A percentile compares a stretch with the other conserved stretches of the same genome.
These are phyloP conservation scores for Acorus gramineus DNA, from an alignment of 106 monocot species.

Conservation along the genomic window DNA sequence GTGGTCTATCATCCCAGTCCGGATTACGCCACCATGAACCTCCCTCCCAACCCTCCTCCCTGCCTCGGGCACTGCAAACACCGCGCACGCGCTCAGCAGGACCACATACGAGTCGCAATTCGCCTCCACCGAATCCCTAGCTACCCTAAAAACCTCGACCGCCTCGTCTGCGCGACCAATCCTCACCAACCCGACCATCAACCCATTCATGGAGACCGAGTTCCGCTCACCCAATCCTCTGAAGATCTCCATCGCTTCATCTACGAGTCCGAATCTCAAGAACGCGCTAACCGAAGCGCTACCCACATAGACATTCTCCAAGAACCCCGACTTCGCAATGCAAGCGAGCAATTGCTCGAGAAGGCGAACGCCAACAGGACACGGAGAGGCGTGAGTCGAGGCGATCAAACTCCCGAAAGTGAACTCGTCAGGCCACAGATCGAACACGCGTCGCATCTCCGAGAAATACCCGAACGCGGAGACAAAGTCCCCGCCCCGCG, in stretches of 20 bases:
- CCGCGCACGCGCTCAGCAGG: constrained; percentile 62
- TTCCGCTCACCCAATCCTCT: constrained; percentile 39
- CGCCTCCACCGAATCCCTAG: constrained; percentile 7
- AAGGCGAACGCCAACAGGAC: constrained; percentile 5
- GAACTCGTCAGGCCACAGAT: constrained; percentile 44
- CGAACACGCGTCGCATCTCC: constrained; percentile 28
- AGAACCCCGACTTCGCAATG: constrained; percentile 45
- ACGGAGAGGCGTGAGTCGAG: constrained; percentile 19
- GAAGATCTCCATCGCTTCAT: constrained; percentile 40
- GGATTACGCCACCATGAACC: constrained; percentile 50
- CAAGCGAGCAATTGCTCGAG: constrained; percentile 47
- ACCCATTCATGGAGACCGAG: constrained; percentile 67
- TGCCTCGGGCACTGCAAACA: constrained; percentile 32
- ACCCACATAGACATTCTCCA: constrained; percentile 67
- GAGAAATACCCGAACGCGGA: constrained; percentile 47
- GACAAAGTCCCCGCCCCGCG: constrained; percentile 32
- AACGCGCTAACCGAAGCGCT: constrained; percentile 83
- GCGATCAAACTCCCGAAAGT: constrained; percentile 65
- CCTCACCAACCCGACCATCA: constrained; percentile 80
- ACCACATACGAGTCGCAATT: constrained; percentile 57
- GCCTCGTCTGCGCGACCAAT: constrained; percentile 52
- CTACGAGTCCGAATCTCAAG: constrained; percentile 46
- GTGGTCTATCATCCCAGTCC: constrained; percentile 21
- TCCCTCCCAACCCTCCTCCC: constrained; percentile 58
- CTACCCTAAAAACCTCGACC: constrained; percentile 41